Evolutionary conservation across 1,284 basidiomycete genomes (phyloP), one percentile per base, ranked within the genome.

Genomic region (Puccinia horiana): DNA sequence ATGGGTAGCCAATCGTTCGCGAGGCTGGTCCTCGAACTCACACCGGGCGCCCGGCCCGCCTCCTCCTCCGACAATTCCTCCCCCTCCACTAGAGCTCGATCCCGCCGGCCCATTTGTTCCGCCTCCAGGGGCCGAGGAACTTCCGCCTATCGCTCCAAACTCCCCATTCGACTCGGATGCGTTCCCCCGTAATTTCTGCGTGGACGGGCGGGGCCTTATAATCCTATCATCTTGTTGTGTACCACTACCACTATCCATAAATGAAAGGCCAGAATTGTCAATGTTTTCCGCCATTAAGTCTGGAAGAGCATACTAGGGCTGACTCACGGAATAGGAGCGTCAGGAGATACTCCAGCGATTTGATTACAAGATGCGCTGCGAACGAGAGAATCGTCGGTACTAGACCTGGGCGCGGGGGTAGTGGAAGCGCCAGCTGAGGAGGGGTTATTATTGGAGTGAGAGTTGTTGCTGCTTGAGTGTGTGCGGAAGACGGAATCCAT

Each of bases 401-500:
- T 74, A 40, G 49, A 32, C 20, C 72, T 52, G 20, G 49, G 16
- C 23, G 72, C 44, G 12, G 37, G 69, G 40, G n/a, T 2, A 14
- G 32, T 40, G 12, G 58, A 52, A 1, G 63, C 35, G 47, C 44
- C 54, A 14, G 44, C 40, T 16, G 54, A 16, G 4, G 37, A 12
- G 23, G 32, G 74, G 4, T 16, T 18, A 44, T 61, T 20, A 42
- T 32, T 52, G n/a, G 47, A 29, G 29, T 63, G 61, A 37, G 61
- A 63, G 61, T 63, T 63, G 49, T 35, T 73, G 49, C 77, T 80
- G 32, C n/a, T 54, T 32, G 26, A 63, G 44, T 74, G 56, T 5
- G 58, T 63, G 18, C 79, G 79, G 47, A 81, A 81, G 42, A 81
- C 79, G 18, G 79, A 81, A 32, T 81, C 79, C 79, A 81, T 81